Conservation (phyloP, 2,329 filamentous ascomycete species). For the Epichloe coenophiala region DNA sequence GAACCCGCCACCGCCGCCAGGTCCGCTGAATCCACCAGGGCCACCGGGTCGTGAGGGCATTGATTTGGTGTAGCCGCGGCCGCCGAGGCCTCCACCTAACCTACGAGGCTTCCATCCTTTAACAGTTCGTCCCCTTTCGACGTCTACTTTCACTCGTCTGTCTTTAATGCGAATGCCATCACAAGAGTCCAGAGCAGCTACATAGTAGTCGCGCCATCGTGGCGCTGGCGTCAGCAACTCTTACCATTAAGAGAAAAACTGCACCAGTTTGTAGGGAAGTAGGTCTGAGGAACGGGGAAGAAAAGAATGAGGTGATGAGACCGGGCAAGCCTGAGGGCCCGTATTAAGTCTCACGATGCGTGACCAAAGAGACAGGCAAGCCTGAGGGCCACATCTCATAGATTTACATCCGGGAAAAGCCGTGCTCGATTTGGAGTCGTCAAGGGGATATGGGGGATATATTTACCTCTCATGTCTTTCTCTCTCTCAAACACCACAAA, state of each 20-base stretch:
- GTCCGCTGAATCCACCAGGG: constrained; percentile 45
- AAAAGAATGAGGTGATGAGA: constrained; percentile 22
- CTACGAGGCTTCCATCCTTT: constrained; percentile 86
- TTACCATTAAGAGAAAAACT: constrained; percentile 31
- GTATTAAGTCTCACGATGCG: constrained; percentile 31
- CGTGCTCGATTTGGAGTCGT: constrained; percentile 2
- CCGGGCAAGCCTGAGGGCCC: constrained; percentile 45
- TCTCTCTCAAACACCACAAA: constrained; percentile 96
- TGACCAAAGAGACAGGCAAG: constrained; percentile 23
- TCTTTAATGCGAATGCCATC: constrained; percentile 91
- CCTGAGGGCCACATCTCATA: constrained; percentile 28
- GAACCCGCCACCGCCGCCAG: constrained; percentile 31
- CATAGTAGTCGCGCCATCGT: constrained; percentile 39
- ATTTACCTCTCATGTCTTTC: constrained; percentile 97
- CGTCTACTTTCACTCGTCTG: constrained; percentile 83
- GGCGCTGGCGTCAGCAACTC: constrained; percentile 53
- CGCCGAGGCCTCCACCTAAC: constrained; percentile 82
- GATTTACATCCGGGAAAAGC: constrained; percentile 10
- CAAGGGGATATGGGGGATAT: constrained; percentile 18
- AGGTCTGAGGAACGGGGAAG: constrained; percentile 1
- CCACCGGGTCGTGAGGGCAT: constrained; percentile 57
- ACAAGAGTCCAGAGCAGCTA: constrained; percentile 77
- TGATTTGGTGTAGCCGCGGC: constrained; percentile 82
- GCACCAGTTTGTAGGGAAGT: background rate
- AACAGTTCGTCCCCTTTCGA: constrained; percentile 89